Evolutionary conservation across 768 basidiomycete species (phyloP), one percentile per base, ranked within the genome.

Genomic region (Cyathus striatus): DNA sequence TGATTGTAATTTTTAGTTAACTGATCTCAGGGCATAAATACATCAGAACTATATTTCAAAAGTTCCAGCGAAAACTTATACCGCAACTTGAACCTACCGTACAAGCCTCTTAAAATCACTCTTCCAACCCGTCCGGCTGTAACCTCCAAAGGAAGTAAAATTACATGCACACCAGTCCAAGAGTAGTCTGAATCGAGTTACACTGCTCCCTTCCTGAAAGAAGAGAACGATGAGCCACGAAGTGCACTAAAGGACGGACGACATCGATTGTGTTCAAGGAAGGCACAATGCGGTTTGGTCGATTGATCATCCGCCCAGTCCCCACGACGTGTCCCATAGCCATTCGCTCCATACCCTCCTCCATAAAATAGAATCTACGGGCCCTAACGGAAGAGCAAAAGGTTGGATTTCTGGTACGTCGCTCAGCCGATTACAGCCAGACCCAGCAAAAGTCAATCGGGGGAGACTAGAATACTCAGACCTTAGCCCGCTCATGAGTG

Each of bases 121-220:
- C n/a, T n/a, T n/a, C n/a, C n/a, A n/a, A n/a, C n/a, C n/a, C n/a
- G n/a, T n/a, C n/a, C n/a, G n/a, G n/a, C n/a, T n/a, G n/a, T n/a
- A n/a, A n/a, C n/a, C n/a, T n/a, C n/a, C n/a, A n/a, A n/a, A n/a
- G n/a, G n/a, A n/a, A n/a, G n/a, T n/a, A n/a, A n/a, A n/a, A n/a
- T n/a, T n/a, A n/a, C n/a, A n/a, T 33, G 36, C 26, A 26, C 61
- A 59, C 64, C 72, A 75, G 73, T 61, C 65, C 60, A 60, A 76
- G 75, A 77, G 68, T 74, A 78, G 73, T 76, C 75, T 74, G 74
- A 76, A 74, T 76, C 70, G 70, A 77, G 74, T 76, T 75, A 57
- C 68, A 60, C 59, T 48, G 48, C 44, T 51, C 43, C 21, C 12
- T 23, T 40, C 30, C 25, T 12, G 26, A 40, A 20, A 21, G 30